Percentiles rank a stretch among this genome's conserved stretches.
Conservation (phyloP, 2,329 filamentous ascomycete species). For the Ophiocordyceps camponoti-rufipedis region DNA sequence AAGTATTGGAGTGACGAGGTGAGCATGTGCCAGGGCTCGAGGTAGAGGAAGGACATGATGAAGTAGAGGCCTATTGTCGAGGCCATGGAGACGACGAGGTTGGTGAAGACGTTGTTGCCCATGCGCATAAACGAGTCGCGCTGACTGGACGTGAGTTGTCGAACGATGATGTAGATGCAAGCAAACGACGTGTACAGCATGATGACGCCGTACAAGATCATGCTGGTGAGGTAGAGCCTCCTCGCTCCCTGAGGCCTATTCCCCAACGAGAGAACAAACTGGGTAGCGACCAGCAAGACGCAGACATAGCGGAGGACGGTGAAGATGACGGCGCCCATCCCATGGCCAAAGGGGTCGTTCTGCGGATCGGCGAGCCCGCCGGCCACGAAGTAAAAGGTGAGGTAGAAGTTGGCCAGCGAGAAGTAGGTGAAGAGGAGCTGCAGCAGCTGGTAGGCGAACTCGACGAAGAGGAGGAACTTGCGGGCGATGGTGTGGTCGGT, state of each 20-base stretch:
- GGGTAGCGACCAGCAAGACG: conserved; percentile 74
- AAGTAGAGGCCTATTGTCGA: conserved; percentile 92
- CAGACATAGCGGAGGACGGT: conserved; percentile 69
- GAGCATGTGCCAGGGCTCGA: conserved; percentile 99
- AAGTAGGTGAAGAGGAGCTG: conserved; percentile 94
- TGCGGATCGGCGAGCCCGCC: conserved; percentile 65
- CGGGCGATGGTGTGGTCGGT: conserved; percentile 83
- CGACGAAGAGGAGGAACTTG: conserved; percentile 82
- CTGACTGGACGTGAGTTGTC: conserved; percentile 45
- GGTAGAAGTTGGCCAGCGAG: conserved; percentile 95
- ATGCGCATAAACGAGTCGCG: conserved; percentile 31
- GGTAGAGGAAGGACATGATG: conserved; percentile 86
- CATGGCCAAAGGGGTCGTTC: conserved; percentile 82
- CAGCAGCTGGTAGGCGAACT: conserved; percentile 89
- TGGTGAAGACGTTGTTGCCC: conserved; percentile 84
- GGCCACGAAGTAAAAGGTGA: conserved; percentile 96
- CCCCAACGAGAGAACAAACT: conserved; percentile 92
- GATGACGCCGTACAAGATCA: conserved; percentile 82
- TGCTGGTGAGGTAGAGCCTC: conserved; percentile 71
- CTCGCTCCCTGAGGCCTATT: conserved; percentile 92
- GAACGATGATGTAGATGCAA: conserved; percentile 70
- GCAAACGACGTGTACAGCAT: conserved; percentile 94
- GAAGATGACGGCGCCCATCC: conserved; percentile 73
- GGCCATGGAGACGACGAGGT: conserved; percentile 75
- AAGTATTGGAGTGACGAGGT: conserved; percentile 87